Evolutionary conservation across 169 alveolate genomes (phyloP), one percentile per base, ranked within the genome.

Genomic region (Cryptosporidium tyzzeri): DNA sequence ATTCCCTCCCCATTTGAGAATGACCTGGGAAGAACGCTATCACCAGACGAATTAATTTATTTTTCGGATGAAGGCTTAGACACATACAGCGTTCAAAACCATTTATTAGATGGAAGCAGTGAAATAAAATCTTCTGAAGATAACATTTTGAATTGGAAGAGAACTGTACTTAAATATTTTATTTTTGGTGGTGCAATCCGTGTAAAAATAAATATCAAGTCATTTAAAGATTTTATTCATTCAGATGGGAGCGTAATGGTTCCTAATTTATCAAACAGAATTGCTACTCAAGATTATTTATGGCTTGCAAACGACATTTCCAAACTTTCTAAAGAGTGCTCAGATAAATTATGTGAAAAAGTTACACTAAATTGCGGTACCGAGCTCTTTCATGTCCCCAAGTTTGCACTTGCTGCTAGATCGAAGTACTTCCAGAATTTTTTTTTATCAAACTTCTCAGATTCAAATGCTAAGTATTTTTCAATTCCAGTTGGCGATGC

Each of bases 301-400:
- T 50, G 85, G 85, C 75, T 80, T 44, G 89, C 89, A 41, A 80
- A 80, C 16, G 89, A 80, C 29, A 48, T 80, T 45, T 59, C 89
- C 21, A 80, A 59, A 9, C 62, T 80, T 41, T 80, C 89, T 37
- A 41, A 29, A 14, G 23, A 31, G 5, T 62, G 89, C 9, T 80
- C 73, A 21, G 41, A 21, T 18, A 23, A 12, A 18, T 23, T 53
- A 18, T 31, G 68, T 26, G 89, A 80, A 80, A 80, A 37, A 44
- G 70, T 80, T 26, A 26, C 89, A 45, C n/a, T 80, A 23, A 59
- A n/a, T 62, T 62, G 89, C 65, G 89, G 75, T 41, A n/a, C 41
- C 31, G 67, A 80, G 16, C 29, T 26, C 6, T 80, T 80, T 80
- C 69, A 39, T 35, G 62, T 80, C 1, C 89, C 89, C 1, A 80